Base-by-base conservation (phyloP, 2,329 filamentous ascomycete genomes). In the Paecilomyces fulvus region DNA sequence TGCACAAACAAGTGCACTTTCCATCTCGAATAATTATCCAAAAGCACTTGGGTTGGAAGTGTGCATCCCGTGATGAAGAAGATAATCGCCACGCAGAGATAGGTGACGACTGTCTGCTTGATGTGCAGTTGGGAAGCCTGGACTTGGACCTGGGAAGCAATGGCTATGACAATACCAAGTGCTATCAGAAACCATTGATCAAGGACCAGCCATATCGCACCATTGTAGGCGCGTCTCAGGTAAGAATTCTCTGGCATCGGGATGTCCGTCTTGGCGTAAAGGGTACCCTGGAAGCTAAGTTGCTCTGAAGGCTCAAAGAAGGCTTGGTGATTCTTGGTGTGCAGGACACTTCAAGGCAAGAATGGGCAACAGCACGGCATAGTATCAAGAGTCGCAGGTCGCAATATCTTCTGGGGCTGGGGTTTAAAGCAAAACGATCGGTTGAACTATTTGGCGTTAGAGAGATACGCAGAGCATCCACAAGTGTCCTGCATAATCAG, bases 61-160 rank as follows among this genome's bases (percentile, higher is more conserved):
- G 85, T 84, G 62, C 85, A 77, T 10, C 85, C 85, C 59, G 84
- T 86, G 63, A 86, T 77, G 61, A 87, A 76, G 66, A 87, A 87
- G 64, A 87, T 86, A 64, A 86, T 70, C 25, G 77, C 80, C 20
- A 88, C 82, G 17, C 78, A 81, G 46, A 84, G 81, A 64, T 87
- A 88, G 21, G 86, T 77, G 56, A 86, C 67, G 1, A 75, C 61
- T 0, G 66, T 71, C 48, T 73, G 66, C 60, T 79, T 79, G 31
- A 64, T 62, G 2, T 65, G 61, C 60, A 78, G 76, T 6, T 79
- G 68, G 63, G 80, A 67, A 73, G 79, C 65, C 74, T 82, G 63
- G 71, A 85, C 71, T 70, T 81, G 70, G 77, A 76, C 73, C 64
- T 80, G 79, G 54, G 74, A 75, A 58, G 79, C 80, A 62, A 75